phyloP scores from a whole-genome alignment of 2,329 filamentous ascomycete genomes.

The Nigrospora osmanthi region DNA sequence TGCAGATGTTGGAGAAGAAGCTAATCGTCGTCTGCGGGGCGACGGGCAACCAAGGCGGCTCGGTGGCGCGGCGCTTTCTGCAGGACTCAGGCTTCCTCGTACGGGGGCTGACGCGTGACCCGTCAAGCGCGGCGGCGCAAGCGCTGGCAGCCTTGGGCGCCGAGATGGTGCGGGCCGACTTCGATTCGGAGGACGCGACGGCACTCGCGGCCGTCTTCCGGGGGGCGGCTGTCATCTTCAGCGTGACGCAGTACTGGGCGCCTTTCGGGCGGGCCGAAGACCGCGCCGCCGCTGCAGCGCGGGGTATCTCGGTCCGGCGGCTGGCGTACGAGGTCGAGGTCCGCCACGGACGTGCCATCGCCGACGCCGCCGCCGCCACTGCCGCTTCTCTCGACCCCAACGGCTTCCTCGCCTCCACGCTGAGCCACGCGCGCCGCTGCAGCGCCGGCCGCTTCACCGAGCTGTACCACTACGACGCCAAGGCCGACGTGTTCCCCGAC shows the following conservation, averaged over 20 bases:
- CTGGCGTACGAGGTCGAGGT: constrained; percentile 41
- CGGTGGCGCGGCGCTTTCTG: constrained; percentile 39
- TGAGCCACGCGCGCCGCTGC: constrained; percentile 38
- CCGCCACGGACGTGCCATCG: constrained; percentile 46
- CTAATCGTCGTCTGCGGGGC: not conserved
- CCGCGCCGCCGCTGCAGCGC: constrained; percentile 26
- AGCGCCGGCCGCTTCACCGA: constrained; percentile 37
- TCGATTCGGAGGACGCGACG: constrained; percentile 25
- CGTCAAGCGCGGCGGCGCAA: constrained; percentile 29
- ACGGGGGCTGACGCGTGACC: constrained; percentile 38
- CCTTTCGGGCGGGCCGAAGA: constrained; percentile 19
- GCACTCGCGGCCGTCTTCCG: constrained; percentile 31
- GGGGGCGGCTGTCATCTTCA: constrained; percentile 43
- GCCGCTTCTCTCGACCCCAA: constrained; percentile 27
- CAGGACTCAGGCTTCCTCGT: constrained; percentile 30
- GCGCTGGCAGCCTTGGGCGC: constrained; percentile 30
- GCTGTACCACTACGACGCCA: constrained; percentile 44
- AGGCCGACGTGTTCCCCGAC: constrained; percentile 39
- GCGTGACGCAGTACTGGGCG: constrained; percentile 49
- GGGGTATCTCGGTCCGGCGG: constrained; percentile 30
- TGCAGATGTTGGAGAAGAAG: not conserved
- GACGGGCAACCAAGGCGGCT: constrained; percentile 40
- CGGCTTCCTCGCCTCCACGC: constrained; percentile 40
- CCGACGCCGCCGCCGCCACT: constrained; percentile 38
- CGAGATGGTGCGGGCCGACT: constrained; percentile 35